phyloP scores from a whole-genome alignment of 805 yeast species.

The Lipomyces japonicus region DNA sequence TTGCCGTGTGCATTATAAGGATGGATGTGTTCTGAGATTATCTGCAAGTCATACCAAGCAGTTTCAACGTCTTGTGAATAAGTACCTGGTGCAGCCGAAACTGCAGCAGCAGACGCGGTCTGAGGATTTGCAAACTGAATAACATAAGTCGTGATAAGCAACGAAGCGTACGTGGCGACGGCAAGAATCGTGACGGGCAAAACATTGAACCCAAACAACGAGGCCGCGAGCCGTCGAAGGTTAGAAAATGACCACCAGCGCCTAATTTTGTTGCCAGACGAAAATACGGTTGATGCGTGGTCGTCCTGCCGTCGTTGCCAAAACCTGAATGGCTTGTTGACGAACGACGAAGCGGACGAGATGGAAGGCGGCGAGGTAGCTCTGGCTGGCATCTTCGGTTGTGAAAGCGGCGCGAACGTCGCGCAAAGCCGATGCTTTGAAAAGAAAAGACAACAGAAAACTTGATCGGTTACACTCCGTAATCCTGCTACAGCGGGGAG shows the following conservation, averaged over 20 bases:
- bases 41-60: constrained; percentile 72
- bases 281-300: constrained; percentile 15
- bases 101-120: constrained; percentile 25
- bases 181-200: constrained; percentile 28
- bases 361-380: constrained; percentile 28
- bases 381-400: constrained; percentile 29
- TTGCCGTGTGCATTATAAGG: constrained; percentile 77
- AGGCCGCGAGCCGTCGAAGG: constrained; percentile 11
- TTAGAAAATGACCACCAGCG: constrained; percentile 25
- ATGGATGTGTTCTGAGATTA: constrained; percentile 62
- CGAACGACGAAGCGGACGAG: constrained; percentile 29
- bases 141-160: constrained; percentile 27
- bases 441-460: no score
- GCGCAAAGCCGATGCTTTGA: no score
- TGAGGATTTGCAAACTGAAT: constrained; percentile 27
- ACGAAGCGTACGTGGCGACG: constrained; percentile 24
- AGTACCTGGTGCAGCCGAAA: constrained; percentile 25
- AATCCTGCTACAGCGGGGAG: no score
- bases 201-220: constrained; percentile 23
- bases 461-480: no score
- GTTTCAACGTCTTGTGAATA: constrained; percentile 19
- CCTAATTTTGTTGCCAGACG: constrained; percentile 12
- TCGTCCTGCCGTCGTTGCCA: constrained; percentile 28
- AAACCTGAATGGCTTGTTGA: constrained; percentile 27
- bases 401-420: constrained; percentile 2